Evolutionary conservation across 75 land plant species (phyloP).

Genomic region (Picea sitchensis): DNA sequence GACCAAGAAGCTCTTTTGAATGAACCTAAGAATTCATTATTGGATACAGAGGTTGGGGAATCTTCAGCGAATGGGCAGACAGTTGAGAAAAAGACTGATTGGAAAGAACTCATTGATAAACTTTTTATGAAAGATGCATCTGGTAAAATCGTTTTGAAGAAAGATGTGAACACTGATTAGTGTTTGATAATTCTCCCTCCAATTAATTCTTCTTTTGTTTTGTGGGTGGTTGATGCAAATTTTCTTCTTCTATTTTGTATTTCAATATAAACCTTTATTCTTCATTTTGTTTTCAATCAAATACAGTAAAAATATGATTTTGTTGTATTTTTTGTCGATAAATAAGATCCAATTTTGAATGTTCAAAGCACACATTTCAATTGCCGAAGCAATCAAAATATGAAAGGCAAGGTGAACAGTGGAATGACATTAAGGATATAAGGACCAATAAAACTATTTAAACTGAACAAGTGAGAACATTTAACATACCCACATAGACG

Average conservation of each 20-base stretch:
- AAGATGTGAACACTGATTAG: conserved; percentile 1
- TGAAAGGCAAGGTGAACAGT: no score
- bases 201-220: not conserved
- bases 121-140: conserved; percentile 42
- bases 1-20: not conserved
- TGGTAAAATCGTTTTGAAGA: conserved; percentile 30
- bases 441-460: no score
- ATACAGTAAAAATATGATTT: no score
- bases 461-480: no score
- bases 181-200: not conserved
- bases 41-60: not conserved
- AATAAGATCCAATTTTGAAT: no score
- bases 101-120: conserved; percentile 54
- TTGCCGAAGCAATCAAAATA: no score
- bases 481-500: no score
- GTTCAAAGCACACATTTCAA: no score
- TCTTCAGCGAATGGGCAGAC: not conserved
- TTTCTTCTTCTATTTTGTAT: not conserved
- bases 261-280: not conserved
- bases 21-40: not conserved
- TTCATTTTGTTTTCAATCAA: not conserved
- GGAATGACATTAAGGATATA: no score
- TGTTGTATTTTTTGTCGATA: no score
- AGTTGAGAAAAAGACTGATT: conserved; percentile 21
- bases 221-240: not conserved